phyloP scores from a whole-genome alignment of 2,329 filamentous ascomycete species.

The Hymenoscyphus salicellus region DNA sequence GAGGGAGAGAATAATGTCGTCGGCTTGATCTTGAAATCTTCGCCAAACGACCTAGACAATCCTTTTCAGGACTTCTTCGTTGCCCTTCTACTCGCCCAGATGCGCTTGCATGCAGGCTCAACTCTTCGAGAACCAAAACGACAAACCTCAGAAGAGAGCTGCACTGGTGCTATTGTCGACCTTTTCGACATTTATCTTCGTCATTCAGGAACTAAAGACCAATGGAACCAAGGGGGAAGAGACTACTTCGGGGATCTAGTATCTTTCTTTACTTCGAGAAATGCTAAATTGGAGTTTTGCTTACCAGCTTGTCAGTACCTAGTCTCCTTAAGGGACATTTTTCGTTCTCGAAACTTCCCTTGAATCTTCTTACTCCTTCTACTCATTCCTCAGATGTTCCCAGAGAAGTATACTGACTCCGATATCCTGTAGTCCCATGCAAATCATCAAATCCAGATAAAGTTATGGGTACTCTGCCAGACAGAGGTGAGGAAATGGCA shows the following conservation, averaged over 20 bases:
- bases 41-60: background rate
- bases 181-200: conserved; percentile 8
- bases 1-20: conserved; percentile 2
- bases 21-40: conserved; percentile 4
- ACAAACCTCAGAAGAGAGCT: background rate
- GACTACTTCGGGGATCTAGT: conserved; percentile 3
- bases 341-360: too few relatives aligned
- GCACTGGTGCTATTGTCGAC: conserved; percentile 5
- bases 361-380: too few relatives aligned
- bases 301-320: background rate
- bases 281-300: conserved; percentile 4
- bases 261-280: conserved; percentile 8
- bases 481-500: conserved; percentile 9
- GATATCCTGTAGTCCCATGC: background rate
- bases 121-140: background rate
- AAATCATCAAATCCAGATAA: conserved; percentile 9
- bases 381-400: too few relatives aligned
- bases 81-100: conserved; percentile 5
- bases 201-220: conserved; percentile 4
- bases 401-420: too few relatives aligned
- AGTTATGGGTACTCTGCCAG: conserved; percentile 9
- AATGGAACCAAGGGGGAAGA: conserved; percentile 8
- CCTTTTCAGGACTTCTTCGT: conserved; percentile 9
- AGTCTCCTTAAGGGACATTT: too few relatives aligned
- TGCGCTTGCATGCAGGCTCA: conserved; percentile 7